A percentile compares a stretch with the other conserved stretches of the same genome.
Evolutionary conservation across 495 filamentous ascomycete species (phyloP).

Genomic region (Margaritispora aquatica): DNA sequence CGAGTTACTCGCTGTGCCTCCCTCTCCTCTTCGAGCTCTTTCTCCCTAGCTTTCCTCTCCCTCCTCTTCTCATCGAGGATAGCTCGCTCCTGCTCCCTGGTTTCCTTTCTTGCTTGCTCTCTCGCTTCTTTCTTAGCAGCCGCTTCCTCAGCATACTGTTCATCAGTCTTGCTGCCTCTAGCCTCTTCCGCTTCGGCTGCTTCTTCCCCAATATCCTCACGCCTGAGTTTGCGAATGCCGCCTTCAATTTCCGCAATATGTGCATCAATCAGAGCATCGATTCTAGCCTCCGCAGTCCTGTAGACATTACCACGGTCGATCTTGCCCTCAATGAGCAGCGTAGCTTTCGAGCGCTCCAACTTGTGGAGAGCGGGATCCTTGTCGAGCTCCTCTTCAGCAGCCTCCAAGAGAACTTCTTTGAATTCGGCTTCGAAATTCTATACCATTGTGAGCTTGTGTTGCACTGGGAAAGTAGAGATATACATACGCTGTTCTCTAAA

Average conservation of each 20-base stretch:
- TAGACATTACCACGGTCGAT: conserved; percentile 79
- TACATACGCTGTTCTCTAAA: conserved; percentile 70
- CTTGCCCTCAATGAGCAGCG: conserved; percentile 78
- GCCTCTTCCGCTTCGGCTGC: conserved; percentile 59
- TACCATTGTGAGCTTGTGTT: background rate
- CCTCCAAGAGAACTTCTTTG: conserved; percentile 56
- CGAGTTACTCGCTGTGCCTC: conserved; percentile 47
- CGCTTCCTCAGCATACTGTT: conserved; percentile 69
- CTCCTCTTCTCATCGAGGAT: conserved; percentile 62
- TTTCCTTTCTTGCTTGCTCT: conserved; percentile 52
- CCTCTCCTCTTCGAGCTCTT: conserved; percentile 40
- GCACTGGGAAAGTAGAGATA: conserved; percentile 6
- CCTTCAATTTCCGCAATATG: conserved; percentile 56
- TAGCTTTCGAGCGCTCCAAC: conserved; percentile 72
- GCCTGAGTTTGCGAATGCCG: conserved; percentile 62
- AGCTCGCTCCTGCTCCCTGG: conserved; percentile 53
- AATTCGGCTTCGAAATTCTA: conserved; percentile 65
- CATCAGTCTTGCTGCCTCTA: conserved; percentile 73
- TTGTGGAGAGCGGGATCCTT: conserved; percentile 70
- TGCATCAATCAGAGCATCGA: conserved; percentile 62
- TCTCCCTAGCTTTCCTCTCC: conserved; percentile 57
- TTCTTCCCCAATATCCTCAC: conserved; percentile 69
- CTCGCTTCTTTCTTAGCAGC: conserved; percentile 51
- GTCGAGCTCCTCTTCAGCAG: conserved; percentile 78
- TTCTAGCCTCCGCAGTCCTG: conserved; percentile 58